These are phyloP conservation scores for Aschersonia sp. DNA, from an alignment of 2,329 filamentous ascomycete species.

Conservation along the genomic window DNA sequence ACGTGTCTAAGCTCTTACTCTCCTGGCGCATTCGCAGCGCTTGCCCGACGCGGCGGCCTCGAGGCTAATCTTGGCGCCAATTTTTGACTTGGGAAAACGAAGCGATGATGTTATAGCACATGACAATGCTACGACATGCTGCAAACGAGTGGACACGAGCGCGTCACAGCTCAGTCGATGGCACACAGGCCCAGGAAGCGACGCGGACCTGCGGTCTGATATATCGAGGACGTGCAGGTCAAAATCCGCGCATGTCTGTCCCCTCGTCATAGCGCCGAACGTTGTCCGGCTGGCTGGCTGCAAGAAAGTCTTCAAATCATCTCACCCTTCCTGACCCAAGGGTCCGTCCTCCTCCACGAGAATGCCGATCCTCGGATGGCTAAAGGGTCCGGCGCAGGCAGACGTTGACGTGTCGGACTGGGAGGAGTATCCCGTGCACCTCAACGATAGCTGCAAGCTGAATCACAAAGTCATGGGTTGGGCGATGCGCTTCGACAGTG, in stretches of 20 bases:
- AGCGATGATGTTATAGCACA: too few relatives aligned
- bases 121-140: neutral
- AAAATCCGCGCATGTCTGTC: neutral
- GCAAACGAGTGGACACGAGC: neutral
- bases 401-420: neutral
- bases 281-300: neutral
- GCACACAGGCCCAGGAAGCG: too few relatives aligned
- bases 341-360: neutral
- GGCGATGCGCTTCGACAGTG: conserved; percentile 2
- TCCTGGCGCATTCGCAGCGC: too few relatives aligned
- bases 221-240: too few relatives aligned
- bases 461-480: conserved; percentile 2
- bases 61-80: too few relatives aligned
- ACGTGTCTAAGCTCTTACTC: too few relatives aligned
- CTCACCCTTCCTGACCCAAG: neutral
- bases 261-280: neutral
- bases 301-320: neutral
- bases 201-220: too few relatives aligned
- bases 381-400: neutral
- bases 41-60: too few relatives aligned
- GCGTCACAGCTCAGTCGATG: too few relatives aligned
- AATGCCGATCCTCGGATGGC: conserved; percentile 1
- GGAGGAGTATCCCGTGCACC: conserved; percentile 1
- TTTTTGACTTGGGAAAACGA: too few relatives aligned
- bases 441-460: neutral